These are phyloP conservation scores for Vitis hybrid DNA, from an alignment of 177 flowering plant genomes.

Conservation along the genomic window DNA sequence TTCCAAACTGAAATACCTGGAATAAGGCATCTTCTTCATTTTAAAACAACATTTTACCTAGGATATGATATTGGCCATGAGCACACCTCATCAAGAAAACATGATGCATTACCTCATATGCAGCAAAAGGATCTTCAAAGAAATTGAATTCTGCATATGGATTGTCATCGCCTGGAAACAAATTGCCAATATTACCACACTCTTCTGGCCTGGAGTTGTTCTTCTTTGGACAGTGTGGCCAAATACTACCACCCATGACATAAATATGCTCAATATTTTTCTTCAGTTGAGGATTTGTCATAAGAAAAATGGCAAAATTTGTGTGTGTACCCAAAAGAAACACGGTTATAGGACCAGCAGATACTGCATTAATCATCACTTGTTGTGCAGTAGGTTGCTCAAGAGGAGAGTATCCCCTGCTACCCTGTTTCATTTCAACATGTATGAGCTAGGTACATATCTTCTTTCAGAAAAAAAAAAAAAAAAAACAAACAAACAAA, in stretches of 20 bases:
- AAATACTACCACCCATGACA: slow-evolving; percentile 87
- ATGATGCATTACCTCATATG: slow-evolving; percentile 11
- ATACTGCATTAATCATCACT: slow-evolving; percentile 70
- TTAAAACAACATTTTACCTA: too few relatives aligned
- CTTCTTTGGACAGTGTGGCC: slow-evolving; percentile 64
- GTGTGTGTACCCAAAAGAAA: slow-evolving; percentile 74
- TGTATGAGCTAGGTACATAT: slow-evolving; percentile 1
- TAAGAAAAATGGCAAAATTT: slow-evolving; percentile 78
- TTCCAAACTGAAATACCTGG: too few relatives aligned
- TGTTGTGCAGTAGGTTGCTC: slow-evolving; percentile 79
- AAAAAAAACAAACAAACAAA: not conserved
- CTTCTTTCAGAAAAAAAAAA: not conserved
- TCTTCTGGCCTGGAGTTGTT: slow-evolving; percentile 34
- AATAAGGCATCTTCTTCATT: too few relatives aligned
- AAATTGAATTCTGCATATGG: slow-evolving; percentile 27
- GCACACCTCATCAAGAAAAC: too few relatives aligned
- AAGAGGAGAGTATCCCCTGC: slow-evolving; percentile 67
- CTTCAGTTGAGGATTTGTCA: slow-evolving; percentile 82
- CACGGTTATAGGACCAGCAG: slow-evolving; percentile 65
- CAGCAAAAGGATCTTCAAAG: slow-evolving; percentile 23
- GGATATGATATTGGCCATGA: too few relatives aligned
- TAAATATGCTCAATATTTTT: slow-evolving; percentile 77
- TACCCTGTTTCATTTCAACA: slow-evolving; percentile 52
- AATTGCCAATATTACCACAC: slow-evolving; percentile 5
- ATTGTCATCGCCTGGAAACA: slow-evolving; percentile 15